Conservation (phyloP, 441 rosid species). For the Mallotus repandus region DNA sequence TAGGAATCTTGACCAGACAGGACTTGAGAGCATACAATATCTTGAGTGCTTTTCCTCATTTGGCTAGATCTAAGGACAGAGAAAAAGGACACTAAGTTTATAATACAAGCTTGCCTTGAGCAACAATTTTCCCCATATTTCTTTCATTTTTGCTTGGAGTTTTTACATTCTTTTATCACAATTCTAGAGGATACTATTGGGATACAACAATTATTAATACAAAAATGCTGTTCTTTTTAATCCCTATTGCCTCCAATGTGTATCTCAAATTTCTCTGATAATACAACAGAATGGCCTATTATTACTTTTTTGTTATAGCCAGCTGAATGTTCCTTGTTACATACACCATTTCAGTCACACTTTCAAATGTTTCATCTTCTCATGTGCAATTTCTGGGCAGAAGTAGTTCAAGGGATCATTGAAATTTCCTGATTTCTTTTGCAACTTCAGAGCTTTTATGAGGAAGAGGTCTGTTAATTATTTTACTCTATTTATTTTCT, state of each 20-base stretch:
- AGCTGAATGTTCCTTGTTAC: background rate
- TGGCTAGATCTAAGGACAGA: slow-evolving; percentile 45
- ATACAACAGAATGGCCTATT: background rate
- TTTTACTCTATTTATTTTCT: too few relatives aligned
- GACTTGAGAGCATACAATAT: slow-evolving; percentile 69
- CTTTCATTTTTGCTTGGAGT: slow-evolving; percentile 24
- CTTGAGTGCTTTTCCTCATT: slow-evolving; percentile 59
- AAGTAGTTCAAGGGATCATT: too few relatives aligned
- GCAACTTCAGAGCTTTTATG: too few relatives aligned
- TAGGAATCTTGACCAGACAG: slow-evolving; percentile 88
- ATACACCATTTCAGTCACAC: too few relatives aligned
- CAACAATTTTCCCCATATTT: slow-evolving; percentile 5
- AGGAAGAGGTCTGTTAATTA: too few relatives aligned
- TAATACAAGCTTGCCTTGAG: slow-evolving; percentile 1
- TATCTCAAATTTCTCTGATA: background rate
- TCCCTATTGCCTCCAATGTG: too few relatives aligned
- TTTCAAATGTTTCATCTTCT: too few relatives aligned
- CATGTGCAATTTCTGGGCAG: too few relatives aligned
- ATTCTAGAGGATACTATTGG: slow-evolving; percentile 15
- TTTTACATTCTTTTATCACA: slow-evolving; percentile 31
- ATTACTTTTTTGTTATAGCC: background rate
- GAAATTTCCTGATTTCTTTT: too few relatives aligned
- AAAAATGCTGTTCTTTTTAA: slow-evolving; percentile 14
- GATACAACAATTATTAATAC: slow-evolving; percentile 1
- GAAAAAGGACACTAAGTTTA: slow-evolving; percentile 31